Evolutionary conservation across 2,329 filamentous ascomycete species (phyloP).

Genomic region (Neoscytalidium dimidiatum): DNA sequence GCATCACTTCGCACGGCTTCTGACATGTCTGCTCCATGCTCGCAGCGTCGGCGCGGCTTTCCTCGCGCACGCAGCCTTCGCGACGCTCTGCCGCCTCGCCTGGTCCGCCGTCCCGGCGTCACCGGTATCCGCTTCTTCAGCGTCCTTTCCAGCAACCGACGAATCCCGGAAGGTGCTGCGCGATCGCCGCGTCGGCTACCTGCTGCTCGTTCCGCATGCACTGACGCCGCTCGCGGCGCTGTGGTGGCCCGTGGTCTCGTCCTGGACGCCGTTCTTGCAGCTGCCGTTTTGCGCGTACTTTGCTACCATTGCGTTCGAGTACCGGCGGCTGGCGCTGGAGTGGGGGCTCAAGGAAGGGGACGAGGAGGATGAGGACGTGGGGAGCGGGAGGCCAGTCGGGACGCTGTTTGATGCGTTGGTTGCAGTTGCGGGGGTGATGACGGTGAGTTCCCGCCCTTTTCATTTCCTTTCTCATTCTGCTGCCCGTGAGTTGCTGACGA

Average conservation of each 20-base stretch:
- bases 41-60: neutral
- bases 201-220: neutral
- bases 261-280: neutral
- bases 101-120: neutral
- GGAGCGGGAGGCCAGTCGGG: neutral
- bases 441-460: neutral
- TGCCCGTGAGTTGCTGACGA: neutral
- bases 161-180: neutral
- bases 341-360: neutral
- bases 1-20: neutral
- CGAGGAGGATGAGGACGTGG: neutral
- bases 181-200: neutral
- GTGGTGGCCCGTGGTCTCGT: neutral
- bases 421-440: neutral
- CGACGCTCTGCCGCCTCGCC: neutral
- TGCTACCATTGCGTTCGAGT: neutral
- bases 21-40: neutral
- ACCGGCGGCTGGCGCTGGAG: neutral
- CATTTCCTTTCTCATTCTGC: neutral
- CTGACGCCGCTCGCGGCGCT: neutral
- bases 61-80: neutral
- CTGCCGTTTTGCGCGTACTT: neutral
- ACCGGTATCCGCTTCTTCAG: too few species aligned
- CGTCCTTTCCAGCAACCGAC: too few species aligned
- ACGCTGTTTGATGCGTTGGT: neutral